Base-by-base conservation (phyloP, 23 red algal genomes). In the Gracilaria gracilis region DNA sequence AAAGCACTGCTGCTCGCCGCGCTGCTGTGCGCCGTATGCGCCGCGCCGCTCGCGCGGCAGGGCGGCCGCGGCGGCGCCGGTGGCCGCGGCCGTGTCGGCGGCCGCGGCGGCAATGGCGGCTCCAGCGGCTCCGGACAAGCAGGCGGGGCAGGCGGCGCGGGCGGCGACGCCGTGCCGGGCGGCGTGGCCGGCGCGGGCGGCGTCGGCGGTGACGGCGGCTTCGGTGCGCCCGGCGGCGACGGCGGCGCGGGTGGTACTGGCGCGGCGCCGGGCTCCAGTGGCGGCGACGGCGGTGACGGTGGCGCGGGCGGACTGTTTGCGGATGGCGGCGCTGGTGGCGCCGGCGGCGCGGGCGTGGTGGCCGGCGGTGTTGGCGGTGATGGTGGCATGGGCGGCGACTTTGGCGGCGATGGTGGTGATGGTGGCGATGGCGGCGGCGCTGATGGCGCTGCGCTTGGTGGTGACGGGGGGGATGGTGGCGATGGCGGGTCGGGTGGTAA, bases 401-500 rank as follows among this genome's bases (percentile, higher is more conserved):
- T 35, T 49, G 47, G 73, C 37, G 75, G 50, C 8, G 13, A 35
- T 34, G 75, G 57, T 1, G 75, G 75, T 2, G 25, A 59, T 80
- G 75, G 57, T 1, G 75, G 75, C 1, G 75, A 59, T 4, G 50
- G 50, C 0, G 75, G 75, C 40, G 75, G 75, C 13, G 65, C 13
- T 64, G 80, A 65, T 61, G 80, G 53, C 76, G 16, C 1, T 17
- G 51, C 2, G 1, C 29, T 53, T 65, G 80, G 80, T 65, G 80
- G 32, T 24, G 80, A 27, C 44, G 80, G 44, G 0, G 80, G 42
- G 4, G 53, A 25, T 19, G 80, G 53, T 0, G 36, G 38, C 36
- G 53, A 42, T 58, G 80, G 80, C 51, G 80, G 80, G 24, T 83
- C 80, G 42, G 80, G 80, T 44, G 80, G 80, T 61, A 53, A 59